Evolutionary conservation across 2,329 filamentous ascomycete genomes (phyloP), one percentile per base, ranked within the genome.

Genomic region (Sporothrix schenckii): DNA sequence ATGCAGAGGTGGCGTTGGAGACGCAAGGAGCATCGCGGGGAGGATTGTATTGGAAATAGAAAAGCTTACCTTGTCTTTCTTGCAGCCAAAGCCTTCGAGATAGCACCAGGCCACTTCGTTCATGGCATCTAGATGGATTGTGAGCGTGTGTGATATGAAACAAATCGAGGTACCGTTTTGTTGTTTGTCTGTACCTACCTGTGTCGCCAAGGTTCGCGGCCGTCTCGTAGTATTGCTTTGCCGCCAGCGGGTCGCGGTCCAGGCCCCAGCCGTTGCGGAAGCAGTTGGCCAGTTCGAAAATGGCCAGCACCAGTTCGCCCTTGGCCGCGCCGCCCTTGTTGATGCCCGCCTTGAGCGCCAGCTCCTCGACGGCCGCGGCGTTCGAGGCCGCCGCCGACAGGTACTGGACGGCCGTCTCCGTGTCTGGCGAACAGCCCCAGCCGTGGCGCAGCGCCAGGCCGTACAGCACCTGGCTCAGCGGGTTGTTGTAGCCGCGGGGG

Each of bases 71-170:
- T 97, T 98, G 84, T 99, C 94, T 80, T 98, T 99, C 80, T 93
- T 95, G 77, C 93, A 94, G 47, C 95, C 95, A 80, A 97, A 97
- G n/a, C 95, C 95, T 78, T 97, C 91, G 39, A 96, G 81, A 84
- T 95, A 98, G 83, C 95, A 99, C 93, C 93, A 97, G 49, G 90
- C 95, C 69, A 91, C 91, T 80, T 98, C 94, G 78, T 97, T 97
- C 94, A 98, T 97, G 71, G 94, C 95, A 82, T 99, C 95, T 89
- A 13, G 3, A 44, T 44, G 41, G 3, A 44, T 44, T 70, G 52
- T 47, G 30, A 69, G 70, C 27, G 65, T 21, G n/a, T 30, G 21
- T 47, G 11, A 16, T 44, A 34, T 7, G 34, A 34, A 34, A 9
- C 34, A 34, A 34, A 34, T 3, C 27, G 27, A 30, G 27, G 27